These are phyloP conservation scores for Litsea cubeba DNA, from an alignment of 164 flowering plant species.

Conservation along the genomic window DNA sequence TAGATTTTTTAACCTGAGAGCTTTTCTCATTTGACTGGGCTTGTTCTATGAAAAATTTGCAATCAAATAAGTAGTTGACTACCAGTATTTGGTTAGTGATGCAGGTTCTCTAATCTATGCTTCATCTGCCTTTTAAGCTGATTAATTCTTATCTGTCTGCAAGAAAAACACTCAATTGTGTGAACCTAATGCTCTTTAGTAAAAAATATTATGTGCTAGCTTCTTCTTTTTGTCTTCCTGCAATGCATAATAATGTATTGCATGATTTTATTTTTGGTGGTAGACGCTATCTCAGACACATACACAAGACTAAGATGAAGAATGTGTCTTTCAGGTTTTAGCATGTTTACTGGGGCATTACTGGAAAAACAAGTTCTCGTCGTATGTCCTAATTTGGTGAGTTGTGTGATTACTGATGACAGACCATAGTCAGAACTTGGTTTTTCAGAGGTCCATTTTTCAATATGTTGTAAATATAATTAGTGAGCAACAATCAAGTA, in stretches of 20 bases:
- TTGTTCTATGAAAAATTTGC: background rate
- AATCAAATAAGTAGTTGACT: background rate
- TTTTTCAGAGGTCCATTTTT: too few species aligned
- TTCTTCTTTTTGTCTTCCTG: background rate
- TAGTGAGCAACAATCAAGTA: background rate
- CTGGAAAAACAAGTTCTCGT: constrained; percentile 89
- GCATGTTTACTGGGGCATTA: constrained; percentile 66
- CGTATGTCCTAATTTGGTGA: constrained; percentile 78
- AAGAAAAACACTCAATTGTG: background rate
- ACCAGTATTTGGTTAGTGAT: background rate
- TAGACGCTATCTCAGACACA: background rate
- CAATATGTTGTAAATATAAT: background rate
- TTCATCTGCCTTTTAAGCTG: background rate
- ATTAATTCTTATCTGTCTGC: too few species aligned
- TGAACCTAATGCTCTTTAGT: background rate
- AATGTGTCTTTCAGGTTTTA: constrained; percentile 60
- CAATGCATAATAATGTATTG: background rate
- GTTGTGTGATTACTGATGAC: constrained; percentile 6
- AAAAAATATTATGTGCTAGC: background rate
- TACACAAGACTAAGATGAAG: constrained; percentile 2
- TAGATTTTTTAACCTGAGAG: background rate
- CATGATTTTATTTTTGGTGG: background rate
- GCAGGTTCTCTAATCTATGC: background rate
- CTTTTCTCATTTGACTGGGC: background rate
- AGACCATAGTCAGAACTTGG: too few species aligned